Evolutionary conservation across 1,284 basidiomycete genomes (phyloP), one percentile per base, ranked within the genome.

Genomic region (Bondarzewia mesenterica): DNA sequence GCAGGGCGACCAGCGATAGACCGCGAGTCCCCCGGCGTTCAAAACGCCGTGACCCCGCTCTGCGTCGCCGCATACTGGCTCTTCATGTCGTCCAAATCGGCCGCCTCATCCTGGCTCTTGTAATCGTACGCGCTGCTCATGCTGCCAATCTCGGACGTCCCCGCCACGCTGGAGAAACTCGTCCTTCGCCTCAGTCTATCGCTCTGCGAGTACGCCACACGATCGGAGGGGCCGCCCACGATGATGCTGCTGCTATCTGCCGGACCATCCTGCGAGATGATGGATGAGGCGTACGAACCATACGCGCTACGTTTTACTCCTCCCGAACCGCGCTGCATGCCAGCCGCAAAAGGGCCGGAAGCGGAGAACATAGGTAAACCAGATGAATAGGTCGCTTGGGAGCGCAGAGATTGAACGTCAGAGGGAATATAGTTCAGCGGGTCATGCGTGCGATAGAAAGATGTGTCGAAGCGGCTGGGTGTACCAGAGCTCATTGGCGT

Each of bases 361-460:
- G 81, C 75, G 32, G 80, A 72, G 61, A 93, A 93, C 69, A 90
- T 80, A 2, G 93, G 93, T 45, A 96, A 71, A 18, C 89, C 89
- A 7, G 91, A 93, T 2, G 88, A 85, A 62, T 93, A 94, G 0
- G 91, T 93, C 0, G 93, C 92, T 66, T 96, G 94, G 5, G 93
- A 95, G 49, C 92, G 85, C 32, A 96, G 77, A 5, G 93, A 95
- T 63, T 95, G 93, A 12, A 85, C 89, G 60, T 98, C 95, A 16
- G 91, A 90, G 2, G 94, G 93, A 54, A 98, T 95, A 65, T 94
- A 97, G 7, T 89, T 84, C 51, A 97, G 76, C 0, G 93, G 82
- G 62, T 97, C 94, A 67, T 98, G 94, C 0, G 91, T 93, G 48
- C 93, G 84, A 65, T 94, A 98, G 73, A 96, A 99, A 61, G 85